Conservation (phyloP, 2,329 filamentous ascomycete species). For the Biscogniauxia marginata region DNA sequence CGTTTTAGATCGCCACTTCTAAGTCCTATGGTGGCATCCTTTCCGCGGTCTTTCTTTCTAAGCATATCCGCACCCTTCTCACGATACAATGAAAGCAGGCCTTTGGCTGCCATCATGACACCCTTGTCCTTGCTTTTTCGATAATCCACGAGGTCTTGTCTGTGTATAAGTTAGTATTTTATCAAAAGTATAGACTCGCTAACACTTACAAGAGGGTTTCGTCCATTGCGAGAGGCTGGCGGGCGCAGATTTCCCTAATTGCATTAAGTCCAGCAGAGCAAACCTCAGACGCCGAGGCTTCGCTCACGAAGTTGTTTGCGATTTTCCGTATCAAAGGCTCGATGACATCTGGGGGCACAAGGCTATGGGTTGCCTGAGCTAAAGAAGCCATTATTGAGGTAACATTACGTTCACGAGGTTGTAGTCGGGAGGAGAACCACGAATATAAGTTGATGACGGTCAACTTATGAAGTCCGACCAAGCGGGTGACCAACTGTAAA, state of each 20-base stretch:
- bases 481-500: slow-evolving; percentile 82
- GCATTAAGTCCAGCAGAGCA: slow-evolving; percentile 81
- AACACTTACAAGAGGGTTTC: slow-evolving; percentile 91
- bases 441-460: slow-evolving; percentile 90
- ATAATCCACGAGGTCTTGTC: slow-evolving; percentile 87
- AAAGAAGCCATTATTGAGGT: slow-evolving; percentile 91
- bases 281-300: slow-evolving; percentile 87
- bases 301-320: slow-evolving; percentile 96
- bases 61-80: slow-evolving; percentile 89
- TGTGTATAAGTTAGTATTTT: not conserved
- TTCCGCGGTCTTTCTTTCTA: slow-evolving; percentile 86
- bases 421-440: slow-evolving; percentile 92
- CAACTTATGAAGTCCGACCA: slow-evolving; percentile 85
- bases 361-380: slow-evolving; percentile 85
- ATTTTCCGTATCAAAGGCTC: slow-evolving; percentile 93
- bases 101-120: slow-evolving; percentile 97
- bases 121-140: slow-evolving; percentile 97
- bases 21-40: slow-evolving; percentile 82
- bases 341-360: slow-evolving; percentile 88
- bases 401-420: slow-evolving; percentile 82
- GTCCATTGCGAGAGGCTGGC: slow-evolving; percentile 94
- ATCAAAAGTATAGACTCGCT: slow-evolving; percentile 41
- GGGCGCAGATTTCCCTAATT: slow-evolving; percentile 88
- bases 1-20: slow-evolving; percentile 73
- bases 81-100: slow-evolving; percentile 83